Base-by-base conservation (phyloP, 768 basidiomycete species). In the Boletus pseudo-olivaceus region DNA sequence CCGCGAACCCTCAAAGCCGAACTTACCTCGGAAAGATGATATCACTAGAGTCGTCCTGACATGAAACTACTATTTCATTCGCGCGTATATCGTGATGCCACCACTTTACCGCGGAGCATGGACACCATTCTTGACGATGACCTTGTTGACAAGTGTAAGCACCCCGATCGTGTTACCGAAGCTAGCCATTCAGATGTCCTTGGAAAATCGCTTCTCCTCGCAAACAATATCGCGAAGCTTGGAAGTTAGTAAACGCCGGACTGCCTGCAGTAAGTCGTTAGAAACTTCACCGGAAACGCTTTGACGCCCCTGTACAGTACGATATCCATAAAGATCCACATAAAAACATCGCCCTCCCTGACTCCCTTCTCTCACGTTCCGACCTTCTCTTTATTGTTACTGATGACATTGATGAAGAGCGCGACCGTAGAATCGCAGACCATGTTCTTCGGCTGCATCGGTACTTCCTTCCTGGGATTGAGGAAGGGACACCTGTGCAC, bases 291-390 rank as follows among this genome's bases (percentile, higher is more conserved):
- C 15, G 53, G 52, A 33, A 20, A n/a, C 8, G 4, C 41, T 17
- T 27, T 63, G 57, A 63, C 50, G 50, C 46, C 39, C 55, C 8
- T 49, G 9, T 48, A n/a, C 66, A 98, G 92, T 99, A 99, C 70
- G 96, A 99, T 73, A 90, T 99, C 37, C 96, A 99, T 75, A 99
- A 98, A 72, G 96, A 99, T 70, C 96, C 96, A 30, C 96, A 98
- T 75, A 90, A 90, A 75, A 99, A 99, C 66, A 99, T 99, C 57
- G 96, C 96, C 12, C 82, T 99, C 11, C 96, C 96, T 11, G 96
- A 98, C 71, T 99, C 96, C 26, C 82, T 99, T 37, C 82, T 99
- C 35, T 98, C 96, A 23, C 96, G 97, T 83, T 99, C 98, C 76
- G 96, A 99, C 76, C 75, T 99, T 50, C 82, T 99, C 37, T 99